Conservation (phyloP, 257 asterid species). For the Penstemon newberryi region DNA sequence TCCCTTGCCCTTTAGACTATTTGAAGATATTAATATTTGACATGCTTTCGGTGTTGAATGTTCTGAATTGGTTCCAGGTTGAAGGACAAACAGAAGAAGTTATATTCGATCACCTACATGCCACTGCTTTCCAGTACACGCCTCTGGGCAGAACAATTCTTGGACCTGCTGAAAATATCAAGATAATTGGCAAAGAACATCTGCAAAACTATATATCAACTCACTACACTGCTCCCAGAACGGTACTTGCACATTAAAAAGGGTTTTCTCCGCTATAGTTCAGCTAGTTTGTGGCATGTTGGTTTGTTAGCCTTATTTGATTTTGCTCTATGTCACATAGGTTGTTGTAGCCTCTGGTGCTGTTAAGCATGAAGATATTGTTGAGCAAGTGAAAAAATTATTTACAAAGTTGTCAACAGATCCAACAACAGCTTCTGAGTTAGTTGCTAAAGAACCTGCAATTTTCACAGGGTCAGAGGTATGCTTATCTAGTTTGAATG, state of each 20-base stretch:
- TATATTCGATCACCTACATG: slow-evolving; percentile 84
- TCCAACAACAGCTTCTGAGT: slow-evolving; percentile 58
- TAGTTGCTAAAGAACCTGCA: slow-evolving; percentile 73
- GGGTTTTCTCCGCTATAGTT: neutral
- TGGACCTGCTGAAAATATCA: slow-evolving; percentile 78
- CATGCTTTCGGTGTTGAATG: slow-evolving; percentile 13
- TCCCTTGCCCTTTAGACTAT: slow-evolving; percentile 1
- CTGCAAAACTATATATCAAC: slow-evolving; percentile 60
- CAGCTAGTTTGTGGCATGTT: slow-evolving; percentile 16
- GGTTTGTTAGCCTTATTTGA: slow-evolving; percentile 18
- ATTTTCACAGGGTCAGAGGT: slow-evolving; percentile 93
- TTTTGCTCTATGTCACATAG: slow-evolving; percentile 36
- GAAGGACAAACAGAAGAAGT: slow-evolving; percentile 87
- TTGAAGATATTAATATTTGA: neutral
- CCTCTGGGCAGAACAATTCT: slow-evolving; percentile 88
- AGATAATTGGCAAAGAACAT: slow-evolving; percentile 32
- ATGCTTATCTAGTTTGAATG: slow-evolving; percentile 27
- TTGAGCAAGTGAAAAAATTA: slow-evolving; percentile 47
- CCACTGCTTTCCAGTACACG: slow-evolving; percentile 87
- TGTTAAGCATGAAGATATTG: slow-evolving; percentile 83
- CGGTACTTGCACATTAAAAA: slow-evolving; percentile 12
- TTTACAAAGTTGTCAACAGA: slow-evolving; percentile 65
- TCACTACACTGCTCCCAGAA: slow-evolving; percentile 85
- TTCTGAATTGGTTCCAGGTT: slow-evolving; percentile 43
- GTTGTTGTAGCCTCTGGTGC: slow-evolving; percentile 87